A percentile compares a stretch with the other conserved stretches of the same genome.
phyloP scores from a whole-genome alignment of 2,329 filamentous ascomycete genomes.

The Penicillium italicum region DNA sequence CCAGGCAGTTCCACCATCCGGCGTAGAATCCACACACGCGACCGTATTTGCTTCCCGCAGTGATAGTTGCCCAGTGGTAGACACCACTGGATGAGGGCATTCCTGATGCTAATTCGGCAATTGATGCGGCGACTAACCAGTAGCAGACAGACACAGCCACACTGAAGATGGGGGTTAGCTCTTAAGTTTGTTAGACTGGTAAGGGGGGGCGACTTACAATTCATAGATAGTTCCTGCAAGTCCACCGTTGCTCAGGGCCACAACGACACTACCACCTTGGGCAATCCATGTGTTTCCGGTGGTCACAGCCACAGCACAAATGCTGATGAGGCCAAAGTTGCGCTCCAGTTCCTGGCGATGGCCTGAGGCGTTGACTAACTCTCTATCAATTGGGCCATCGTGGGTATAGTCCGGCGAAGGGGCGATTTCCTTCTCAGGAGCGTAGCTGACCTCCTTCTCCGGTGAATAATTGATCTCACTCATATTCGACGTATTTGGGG shows the following conservation, averaged over 20 bases:
- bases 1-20: constrained; percentile 45
- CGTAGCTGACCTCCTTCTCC: neutral
- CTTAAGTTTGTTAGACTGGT: neutral
- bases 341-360: constrained; percentile 61
- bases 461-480: neutral
- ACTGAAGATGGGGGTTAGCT: constrained; percentile 25
- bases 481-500: neutral
- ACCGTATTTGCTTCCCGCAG: constrained; percentile 52
- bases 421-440: constrained; percentile 27
- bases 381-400: constrained; percentile 22
- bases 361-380: constrained; percentile 60
- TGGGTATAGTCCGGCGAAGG: constrained; percentile 25
- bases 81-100: constrained; percentile 60
- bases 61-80: constrained; percentile 61
- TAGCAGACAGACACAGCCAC: constrained; percentile 52
- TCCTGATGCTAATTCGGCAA: constrained; percentile 59
- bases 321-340: constrained; percentile 59
- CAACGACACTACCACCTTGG: constrained; percentile 57
- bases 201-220: constrained; percentile 40
- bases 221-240: constrained; percentile 61
- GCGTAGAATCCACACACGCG: constrained; percentile 49
- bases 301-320: constrained; percentile 59
- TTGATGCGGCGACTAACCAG: constrained; percentile 56
- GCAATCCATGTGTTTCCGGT: constrained; percentile 65
- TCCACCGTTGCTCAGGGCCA: constrained; percentile 59